Percentiles rank a stretch among this genome's conserved stretches.
phyloP scores from a whole-genome alignment of 139 green algal species.

The Closterium sp. region DNA sequence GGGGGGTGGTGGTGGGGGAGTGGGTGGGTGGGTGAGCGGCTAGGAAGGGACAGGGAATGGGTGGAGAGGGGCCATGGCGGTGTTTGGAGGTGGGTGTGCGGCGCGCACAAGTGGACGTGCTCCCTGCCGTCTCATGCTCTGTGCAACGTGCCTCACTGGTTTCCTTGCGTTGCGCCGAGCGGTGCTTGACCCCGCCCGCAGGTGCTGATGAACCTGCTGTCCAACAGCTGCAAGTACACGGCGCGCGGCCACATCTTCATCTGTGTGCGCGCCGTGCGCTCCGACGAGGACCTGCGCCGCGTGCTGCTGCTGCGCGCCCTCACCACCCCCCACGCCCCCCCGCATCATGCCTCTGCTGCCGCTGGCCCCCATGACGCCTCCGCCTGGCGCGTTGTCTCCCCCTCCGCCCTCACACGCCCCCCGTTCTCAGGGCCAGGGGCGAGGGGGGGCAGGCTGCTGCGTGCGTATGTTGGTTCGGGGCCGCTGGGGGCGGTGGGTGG shows the following conservation, averaged over 20 bases:
- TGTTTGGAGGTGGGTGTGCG: neutral
- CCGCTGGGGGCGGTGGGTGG: neutral
- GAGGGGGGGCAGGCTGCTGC: neutral
- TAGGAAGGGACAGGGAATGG: neutral
- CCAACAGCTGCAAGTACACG: slow-evolving; percentile 30
- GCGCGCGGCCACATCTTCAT: slow-evolving; percentile 24
- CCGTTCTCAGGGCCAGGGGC: neutral
- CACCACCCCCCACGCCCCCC: neutral
- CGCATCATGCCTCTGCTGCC: neutral
- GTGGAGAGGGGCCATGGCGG: neutral
- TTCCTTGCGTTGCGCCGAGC: neutral
- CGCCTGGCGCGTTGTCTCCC: neutral
- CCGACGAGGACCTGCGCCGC: neutral
- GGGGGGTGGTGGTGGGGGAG: too few relatives aligned
- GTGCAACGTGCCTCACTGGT: neutral
- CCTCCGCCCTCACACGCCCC: neutral
- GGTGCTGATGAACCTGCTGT: slow-evolving; percentile 37
- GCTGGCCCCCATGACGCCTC: neutral
- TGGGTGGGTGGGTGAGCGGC: too few relatives aligned
- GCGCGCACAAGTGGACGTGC: neutral
- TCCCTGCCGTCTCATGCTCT: neutral
- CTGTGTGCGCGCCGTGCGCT: slow-evolving; percentile 10
- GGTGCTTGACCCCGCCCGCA: too few relatives aligned
- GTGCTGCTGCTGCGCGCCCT: neutral
- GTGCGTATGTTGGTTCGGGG: neutral